Percentiles rank a stretch among this genome's conserved stretches.
These are phyloP conservation scores for Naegleria fowleri DNA, from an alignment of 208 protist species.

Conservation along the genomic window DNA sequence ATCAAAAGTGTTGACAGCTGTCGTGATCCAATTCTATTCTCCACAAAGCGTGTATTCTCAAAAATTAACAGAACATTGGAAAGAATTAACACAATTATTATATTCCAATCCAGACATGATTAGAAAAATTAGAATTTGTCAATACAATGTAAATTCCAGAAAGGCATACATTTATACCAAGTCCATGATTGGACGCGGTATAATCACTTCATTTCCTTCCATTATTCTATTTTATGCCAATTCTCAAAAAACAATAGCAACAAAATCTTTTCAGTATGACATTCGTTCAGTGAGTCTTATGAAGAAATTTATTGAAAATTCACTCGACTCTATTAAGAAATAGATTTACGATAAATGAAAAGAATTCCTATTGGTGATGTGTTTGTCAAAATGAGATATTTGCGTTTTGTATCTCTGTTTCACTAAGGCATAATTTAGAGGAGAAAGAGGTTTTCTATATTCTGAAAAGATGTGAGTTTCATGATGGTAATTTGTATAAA, in stretches of 20 bases:
- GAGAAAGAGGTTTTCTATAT: background rate
- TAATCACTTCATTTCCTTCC: background rate
- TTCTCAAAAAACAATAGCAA: background rate
- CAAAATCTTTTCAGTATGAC: background rate
- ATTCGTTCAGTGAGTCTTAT: background rate
- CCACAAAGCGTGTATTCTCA: background rate
- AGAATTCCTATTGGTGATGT: background rate
- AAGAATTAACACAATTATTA: background rate
- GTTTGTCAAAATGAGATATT: background rate
- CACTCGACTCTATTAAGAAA: background rate
- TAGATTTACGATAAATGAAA: background rate
- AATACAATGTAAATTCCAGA: background rate
- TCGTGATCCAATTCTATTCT: background rate
- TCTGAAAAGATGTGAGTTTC: background rate
- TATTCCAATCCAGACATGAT: background rate
- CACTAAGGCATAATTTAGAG: background rate
- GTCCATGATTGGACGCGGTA: background rate
- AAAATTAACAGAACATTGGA: background rate
- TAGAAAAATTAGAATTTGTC: background rate
- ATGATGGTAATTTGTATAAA: background rate
- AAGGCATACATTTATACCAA: background rate
- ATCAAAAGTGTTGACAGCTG: background rate
- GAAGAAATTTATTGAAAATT: background rate
- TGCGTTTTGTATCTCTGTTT: conserved; percentile 8
- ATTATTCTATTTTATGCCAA: background rate